Conservation (phyloP, 1,284 basidiomycete genomes). For the Laetiporus sulphureus region DNA sequence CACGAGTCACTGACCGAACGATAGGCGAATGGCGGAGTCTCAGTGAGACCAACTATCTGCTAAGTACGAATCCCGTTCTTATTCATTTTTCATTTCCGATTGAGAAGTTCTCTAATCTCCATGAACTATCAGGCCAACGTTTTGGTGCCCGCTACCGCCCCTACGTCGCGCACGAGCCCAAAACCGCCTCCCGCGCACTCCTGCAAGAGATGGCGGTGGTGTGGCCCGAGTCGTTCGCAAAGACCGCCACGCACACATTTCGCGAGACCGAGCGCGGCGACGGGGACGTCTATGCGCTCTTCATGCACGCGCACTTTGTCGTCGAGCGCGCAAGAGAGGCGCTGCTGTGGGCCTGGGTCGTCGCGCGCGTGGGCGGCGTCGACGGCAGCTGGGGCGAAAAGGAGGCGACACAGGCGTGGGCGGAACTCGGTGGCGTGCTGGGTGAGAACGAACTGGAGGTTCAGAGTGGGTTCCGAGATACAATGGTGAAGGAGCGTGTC, state of each 20-base stretch:
- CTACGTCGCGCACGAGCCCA: slow-evolving; percentile 34
- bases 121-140: slow-evolving; percentile 22
- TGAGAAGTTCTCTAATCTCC: background rate
- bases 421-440: slow-evolving; percentile 26
- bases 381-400: slow-evolving; percentile 23
- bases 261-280: slow-evolving; percentile 24
- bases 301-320: slow-evolving; percentile 29
- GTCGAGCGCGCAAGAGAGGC: slow-evolving; percentile 35
- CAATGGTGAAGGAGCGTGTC: slow-evolving; percentile 15
- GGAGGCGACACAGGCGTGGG: slow-evolving; percentile 27
- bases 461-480: slow-evolving; percentile 12
- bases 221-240: slow-evolving; percentile 22
- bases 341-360: slow-evolving; percentile 34
- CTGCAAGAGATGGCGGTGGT: slow-evolving; percentile 26
- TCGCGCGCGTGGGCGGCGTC: slow-evolving; percentile 25
- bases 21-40: slow-evolving; percentile 29
- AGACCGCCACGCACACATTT: slow-evolving; percentile 28
- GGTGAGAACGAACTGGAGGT: slow-evolving; percentile 13
- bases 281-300: slow-evolving; percentile 30
- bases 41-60: slow-evolving; percentile 20
- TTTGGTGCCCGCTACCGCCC: slow-evolving; percentile 31
- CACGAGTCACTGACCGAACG: slow-evolving; percentile 13
- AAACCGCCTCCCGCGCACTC: slow-evolving; percentile 26
- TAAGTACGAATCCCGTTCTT: slow-evolving; percentile 19
- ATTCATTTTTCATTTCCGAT: background rate